Base-by-base conservation (phyloP, 2,329 filamentous ascomycete genomes). In the Fusarium coicis region DNA sequence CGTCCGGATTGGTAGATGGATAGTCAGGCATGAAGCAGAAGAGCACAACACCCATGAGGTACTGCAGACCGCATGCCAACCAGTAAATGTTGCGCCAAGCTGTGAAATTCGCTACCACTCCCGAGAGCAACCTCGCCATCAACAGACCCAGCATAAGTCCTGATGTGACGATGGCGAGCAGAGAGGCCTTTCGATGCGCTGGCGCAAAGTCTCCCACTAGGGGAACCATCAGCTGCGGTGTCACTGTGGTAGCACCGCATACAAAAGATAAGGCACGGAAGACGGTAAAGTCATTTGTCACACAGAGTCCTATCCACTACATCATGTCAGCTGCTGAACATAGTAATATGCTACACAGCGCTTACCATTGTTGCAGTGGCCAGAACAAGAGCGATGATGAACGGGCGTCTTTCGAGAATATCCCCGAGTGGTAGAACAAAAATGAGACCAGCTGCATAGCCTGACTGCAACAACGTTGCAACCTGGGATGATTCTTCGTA, bases 11-110 rank as follows among this genome's bases (percentile, higher is more conserved):
- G 8, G 92, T 92, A 4, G 89, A 87, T 0, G 93, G 94, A 74
- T 96, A 96, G 79, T 95, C 93, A 0, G 93, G 93, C 91, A 96
- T 92, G 80, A 91, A 93, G 49, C 90, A 79, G 84, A 89, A 95
- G 10, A 96, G 87, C 1, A 91, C 81, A 11, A 84, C 72, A 63
- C 92, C 87, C 69, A 96, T 91, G 14, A 89, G 77, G 75, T 89
- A 91, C 81, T 96, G 93, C 1, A 93, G 83, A 1, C 86, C 93
- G 10, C 95, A 88, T 0, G 92, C 88, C 68, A 95, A 85, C 92
- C 93, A 96, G 84, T 95, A 96, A 12, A 96, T 90, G 66, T 89
- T 89, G 30, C 93, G 87, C 94, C 94, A 96, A 70, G 87, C 86
- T 0, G 90, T 91, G 77, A 89, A 95, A 75, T 94, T 89, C 2